Evolutionary conservation across 345 rosid genomes (phyloP).

Genomic region (Populus tremula): DNA sequence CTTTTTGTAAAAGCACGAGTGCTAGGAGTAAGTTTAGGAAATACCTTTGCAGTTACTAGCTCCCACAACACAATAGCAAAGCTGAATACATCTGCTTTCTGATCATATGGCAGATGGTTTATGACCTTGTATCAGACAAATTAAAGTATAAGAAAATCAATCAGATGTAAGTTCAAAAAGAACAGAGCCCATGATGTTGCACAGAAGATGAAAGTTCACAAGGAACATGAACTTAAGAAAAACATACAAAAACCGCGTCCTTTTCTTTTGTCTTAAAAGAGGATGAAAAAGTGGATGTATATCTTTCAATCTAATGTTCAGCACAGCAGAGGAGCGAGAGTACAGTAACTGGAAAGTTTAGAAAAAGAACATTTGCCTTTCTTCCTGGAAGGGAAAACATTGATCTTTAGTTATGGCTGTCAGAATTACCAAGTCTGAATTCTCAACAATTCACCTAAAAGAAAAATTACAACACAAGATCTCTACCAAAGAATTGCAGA

Average conservation of each 20-base stretch:
- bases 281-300: neutral
- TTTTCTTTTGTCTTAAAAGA: neutral
- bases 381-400: neutral
- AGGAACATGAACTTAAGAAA: neutral
- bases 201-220: neutral
- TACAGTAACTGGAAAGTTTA: neutral
- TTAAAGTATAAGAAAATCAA: neutral
- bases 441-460: neutral
- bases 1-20: neutral
- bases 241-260: neutral
- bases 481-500: neutral
- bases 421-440: neutral
- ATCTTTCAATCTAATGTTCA: neutral
- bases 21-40: neutral
- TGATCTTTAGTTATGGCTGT: neutral
- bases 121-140: conserved; percentile 49
- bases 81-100: conserved; percentile 73
- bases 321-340: neutral
- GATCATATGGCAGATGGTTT: conserved; percentile 67
- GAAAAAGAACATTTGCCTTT: neutral
- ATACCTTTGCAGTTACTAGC: conserved; percentile 71
- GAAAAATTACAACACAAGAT: neutral
- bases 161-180: neutral
- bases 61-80: conserved; percentile 81
- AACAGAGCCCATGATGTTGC: neutral